Evolutionary conservation across 805 yeast species (phyloP).

Genomic region (Sporopachydermia quercuum): DNA sequence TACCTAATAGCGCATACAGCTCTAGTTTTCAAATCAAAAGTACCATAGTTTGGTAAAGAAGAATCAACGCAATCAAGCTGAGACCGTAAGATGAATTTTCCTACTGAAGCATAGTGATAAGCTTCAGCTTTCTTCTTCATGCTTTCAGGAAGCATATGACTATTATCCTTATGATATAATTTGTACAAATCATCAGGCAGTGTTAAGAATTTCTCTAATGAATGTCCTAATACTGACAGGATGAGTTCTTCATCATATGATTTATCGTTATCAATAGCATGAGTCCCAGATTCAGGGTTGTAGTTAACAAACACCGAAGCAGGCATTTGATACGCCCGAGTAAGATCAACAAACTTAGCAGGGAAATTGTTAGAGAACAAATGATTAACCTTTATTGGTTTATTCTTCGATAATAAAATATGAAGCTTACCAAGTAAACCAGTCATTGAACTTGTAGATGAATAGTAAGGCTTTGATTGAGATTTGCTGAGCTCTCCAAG

Average conservation of each 20-base stretch:
- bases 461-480: conserved; percentile 29
- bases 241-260: conserved; percentile 52
- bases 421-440: conserved; percentile 62
- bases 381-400: conserved; percentile 33
- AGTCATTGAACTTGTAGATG: conserved; percentile 87
- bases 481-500: conserved; percentile 34
- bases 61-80: conserved; percentile 76
- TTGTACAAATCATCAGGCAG: conserved; percentile 38
- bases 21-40: conserved; percentile 83
- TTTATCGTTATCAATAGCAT: conserved; percentile 59
- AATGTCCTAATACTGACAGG: conserved; percentile 61
- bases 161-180: conserved; percentile 18
- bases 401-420: conserved; percentile 43
- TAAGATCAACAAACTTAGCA: conserved; percentile 18
- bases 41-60: conserved; percentile 76
- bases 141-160: conserved; percentile 3
- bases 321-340: conserved; percentile 35
- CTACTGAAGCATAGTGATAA: conserved; percentile 66
- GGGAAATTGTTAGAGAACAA: conserved; percentile 7
- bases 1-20: conserved; percentile 80
- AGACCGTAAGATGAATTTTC: conserved; percentile 68
- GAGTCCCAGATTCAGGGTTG: conserved; percentile 25
- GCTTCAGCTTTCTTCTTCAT: conserved; percentile 11
- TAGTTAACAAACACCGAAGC: conserved; percentile 41
- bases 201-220: conserved; percentile 64